Evolutionary conservation across 805 yeast species (phyloP), one percentile per base, ranked within the genome.

Genomic region (Nematodospora valgi): DNA sequence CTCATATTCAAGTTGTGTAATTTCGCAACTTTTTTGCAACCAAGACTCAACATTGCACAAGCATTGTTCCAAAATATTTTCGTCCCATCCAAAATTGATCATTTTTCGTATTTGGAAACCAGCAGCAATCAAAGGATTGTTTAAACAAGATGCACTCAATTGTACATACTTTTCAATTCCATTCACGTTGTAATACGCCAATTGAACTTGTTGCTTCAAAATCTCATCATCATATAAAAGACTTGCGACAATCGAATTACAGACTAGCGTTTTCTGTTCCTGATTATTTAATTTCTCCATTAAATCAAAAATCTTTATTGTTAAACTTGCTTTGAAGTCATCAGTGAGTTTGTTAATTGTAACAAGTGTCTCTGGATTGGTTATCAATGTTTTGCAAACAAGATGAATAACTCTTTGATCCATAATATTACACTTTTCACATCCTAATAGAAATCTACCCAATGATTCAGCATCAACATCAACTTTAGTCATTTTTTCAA

Each of bases 91-190:
- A 20, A 43, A 35, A 27, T 51, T 49, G 8, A 55, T 45, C 12
- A 46, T 34, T 27, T 41, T 49, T 32, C 50, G 52, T 11, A 59
- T 34, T n/a, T 41, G 34, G n/a, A 53, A 45, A 6, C 56, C 62
- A 33, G 51, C 39, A 11, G 34, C 12, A 5, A 51, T 27, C 22
- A 57, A 41, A 15, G 32, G 26, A 26, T 39, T 32, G 13, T 23
- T 25, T 5, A 22, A 24, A 11, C 30, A 19, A 6, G 37, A 26
- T 6, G 29, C 8, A 6, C 26, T 38, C 15, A 47, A 27, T 8
- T 40, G 41, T 2, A 43, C 8, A 7, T 30, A 14, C 13, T 41
- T 36, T 2, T 21, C 30, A 4, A 49, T 39, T 3, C 55, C 58
- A 30, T 44, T 44, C 2, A 50, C 23, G 17, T 46, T 45, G 38